phyloP scores from a whole-genome alignment of 306 rosid species.

The Trifolium subterraneum region DNA sequence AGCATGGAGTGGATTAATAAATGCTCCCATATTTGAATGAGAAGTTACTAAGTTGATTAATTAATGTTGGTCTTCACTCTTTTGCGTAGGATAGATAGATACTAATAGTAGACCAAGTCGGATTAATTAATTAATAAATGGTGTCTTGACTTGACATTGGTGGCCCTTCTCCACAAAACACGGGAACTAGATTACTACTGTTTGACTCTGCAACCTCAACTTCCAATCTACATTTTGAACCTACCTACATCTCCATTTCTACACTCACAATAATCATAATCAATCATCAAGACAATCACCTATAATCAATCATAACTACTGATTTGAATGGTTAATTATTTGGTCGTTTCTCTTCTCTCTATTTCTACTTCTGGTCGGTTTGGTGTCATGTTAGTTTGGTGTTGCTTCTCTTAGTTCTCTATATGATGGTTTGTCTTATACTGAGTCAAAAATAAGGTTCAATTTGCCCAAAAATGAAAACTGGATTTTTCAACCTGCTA shows the following conservation, averaged over 20 bases:
- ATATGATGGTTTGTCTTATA: too few relatives aligned
- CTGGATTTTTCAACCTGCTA: too few relatives aligned
- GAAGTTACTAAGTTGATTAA: not conserved
- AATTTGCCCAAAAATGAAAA: too few relatives aligned
- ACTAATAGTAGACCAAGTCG: not conserved
- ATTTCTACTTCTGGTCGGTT: too few relatives aligned
- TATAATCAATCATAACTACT: too few relatives aligned
- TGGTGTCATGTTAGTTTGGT: too few relatives aligned
- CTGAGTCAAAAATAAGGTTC: too few relatives aligned
- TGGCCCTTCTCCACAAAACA: conserved; percentile 32
- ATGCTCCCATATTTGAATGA: conserved; percentile 13
- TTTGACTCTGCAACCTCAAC: not conserved
- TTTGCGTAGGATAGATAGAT: conserved; percentile 1
- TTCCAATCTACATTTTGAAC: conserved; percentile 14
- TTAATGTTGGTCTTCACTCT: not conserved
- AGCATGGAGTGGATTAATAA: too few relatives aligned
- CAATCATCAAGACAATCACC: not conserved
- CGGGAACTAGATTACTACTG: conserved; percentile 26
- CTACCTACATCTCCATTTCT: not conserved
- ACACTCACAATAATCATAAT: not conserved
- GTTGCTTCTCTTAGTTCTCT: too few relatives aligned
- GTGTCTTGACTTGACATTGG: not conserved
- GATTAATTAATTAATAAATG: not conserved
- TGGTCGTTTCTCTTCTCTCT: too few relatives aligned
- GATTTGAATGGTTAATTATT: too few relatives aligned